Base-by-base conservation (phyloP, 2,329 filamentous ascomycete genomes). In the Ophiostoma himal-ulmi region DNA sequence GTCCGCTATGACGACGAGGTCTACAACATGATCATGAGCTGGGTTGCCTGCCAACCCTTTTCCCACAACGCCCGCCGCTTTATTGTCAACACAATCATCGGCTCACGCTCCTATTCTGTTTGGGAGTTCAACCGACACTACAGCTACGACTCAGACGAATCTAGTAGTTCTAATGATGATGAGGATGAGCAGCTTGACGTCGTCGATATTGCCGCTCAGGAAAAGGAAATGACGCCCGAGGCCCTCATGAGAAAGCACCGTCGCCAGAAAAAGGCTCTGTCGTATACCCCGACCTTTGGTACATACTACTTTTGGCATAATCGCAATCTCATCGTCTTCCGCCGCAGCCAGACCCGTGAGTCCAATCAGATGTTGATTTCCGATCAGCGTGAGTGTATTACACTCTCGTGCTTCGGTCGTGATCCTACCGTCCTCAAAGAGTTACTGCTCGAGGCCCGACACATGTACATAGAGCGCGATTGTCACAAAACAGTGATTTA, bases 11-110 rank as follows among this genome's bases (percentile, higher is more conserved):
- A 91, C 71, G 90, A 92, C 74, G 89, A 92, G 76, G 86, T 90
- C 70, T 92, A 91, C 80, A 89, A 89, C 76, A 90, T 91, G 75
- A 75, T 91, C 57, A 91, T 91, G 88, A 83, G 82, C 36, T 92
- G 89, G 89, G 83, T 91, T 2, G 83, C 88, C 1, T 79, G 81
- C 44, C 89, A 92, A 77, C 77, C 80, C 3, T 91, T 91, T 73
- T 83, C 87, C 26, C 83, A 85, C 72, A 79, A 81, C 5, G 85
- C 88, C 0, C 86, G 87, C 17, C 83, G 83, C 64, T 89, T 91
- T 73, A 83, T 91, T 13, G 89, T 87, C 57, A 89, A 89, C 75
- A 89, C 88, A 6, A 86, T 85, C 74, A 76, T 88, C 48, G 85
- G 83, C 75, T 86, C 82, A 2, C 81, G 85, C 17, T 80, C 78